Base-by-base conservation (phyloP, 1,284 basidiomycete genomes). In the Fistulinella cinereoalba region DNA sequence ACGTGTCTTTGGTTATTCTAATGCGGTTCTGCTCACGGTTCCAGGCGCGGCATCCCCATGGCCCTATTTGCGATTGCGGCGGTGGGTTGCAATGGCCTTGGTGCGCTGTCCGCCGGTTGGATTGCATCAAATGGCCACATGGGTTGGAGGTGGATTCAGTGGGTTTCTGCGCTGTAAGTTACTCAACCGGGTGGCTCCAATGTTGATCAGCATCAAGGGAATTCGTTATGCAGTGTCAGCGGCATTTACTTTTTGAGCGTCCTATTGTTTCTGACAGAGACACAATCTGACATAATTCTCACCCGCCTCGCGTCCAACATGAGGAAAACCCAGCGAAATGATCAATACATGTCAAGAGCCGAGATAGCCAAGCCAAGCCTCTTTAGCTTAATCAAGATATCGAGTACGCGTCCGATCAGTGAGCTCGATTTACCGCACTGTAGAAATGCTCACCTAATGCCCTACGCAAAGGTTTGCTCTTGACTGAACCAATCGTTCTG, bases 81-180 rank as follows among this genome's bases (percentile, higher is more conserved):
- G 1, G 59, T 83, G 39, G 70, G 71, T 16, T 72, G 73, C 0
- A 75, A 73, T 0, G 81, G 80, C 4, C 46, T 83, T 1, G 83
- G 78, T 3, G 75, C 81, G 0, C 62, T 80, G 8, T 64, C 73
- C 19, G 72, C 77, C 8, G 78, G 76, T 2, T 84, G 75, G 73
- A 77, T 83, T 11, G 81, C 80, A 55, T 71, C 75, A 27, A 71
- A 76, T 44, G 49, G 60, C 0, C 61, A 66, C 10, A 56, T 85
- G 7, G 67, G 71, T 37, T 87, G 84, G 83, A 68, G 83, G 13
- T 85, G 83, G 82, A 82, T 85, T 18, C 78, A 83, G 58, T 84
- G 81, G 80, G 72, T 86, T n/a, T 74, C 77, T 51, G 64, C 75
- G 46, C 79, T 77, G 73, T 75, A 36, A 48, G 73, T 38, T n/a